phyloP scores from a whole-genome alignment of 129 eudicot species.

The Mikania micrantha region DNA sequence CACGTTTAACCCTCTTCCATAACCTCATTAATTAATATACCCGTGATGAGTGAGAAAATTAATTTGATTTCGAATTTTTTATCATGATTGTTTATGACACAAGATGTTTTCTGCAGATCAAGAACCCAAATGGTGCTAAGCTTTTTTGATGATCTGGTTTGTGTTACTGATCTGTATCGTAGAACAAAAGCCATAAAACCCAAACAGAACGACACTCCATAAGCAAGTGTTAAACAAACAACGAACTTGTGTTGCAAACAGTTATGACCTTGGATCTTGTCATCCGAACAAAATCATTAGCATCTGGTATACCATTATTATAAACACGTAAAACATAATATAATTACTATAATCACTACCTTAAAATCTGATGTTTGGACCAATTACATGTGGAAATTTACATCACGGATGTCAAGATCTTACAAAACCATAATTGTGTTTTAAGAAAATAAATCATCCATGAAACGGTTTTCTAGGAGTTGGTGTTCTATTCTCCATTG shows the following conservation, averaged over 20 bases:
- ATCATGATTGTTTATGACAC: too few species aligned
- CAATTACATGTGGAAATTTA: constrained; percentile 7
- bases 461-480: constrained; percentile 88
- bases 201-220: too few species aligned
- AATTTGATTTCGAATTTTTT: too few species aligned
- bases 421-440: not conserved
- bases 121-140: too few species aligned
- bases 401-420: constrained; percentile 12
- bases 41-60: too few species aligned
- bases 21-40: too few species aligned
- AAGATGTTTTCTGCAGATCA: too few species aligned
- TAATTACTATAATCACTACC: not conserved
- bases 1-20: too few species aligned
- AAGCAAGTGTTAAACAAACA: too few species aligned
- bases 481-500: constrained; percentile 78
- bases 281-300: not conserved
- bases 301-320: not conserved
- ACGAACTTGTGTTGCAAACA: not conserved
- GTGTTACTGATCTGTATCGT: too few species aligned
- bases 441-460: constrained; percentile 17
- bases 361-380: not conserved
- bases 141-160: too few species aligned
- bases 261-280: not conserved
- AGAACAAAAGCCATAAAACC: too few species aligned
- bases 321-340: not conserved